These are phyloP conservation scores for Dinochytrium kinnereticum DNA, from an alignment of 371 early-diverging fungal species.

Conservation along the genomic window DNA sequence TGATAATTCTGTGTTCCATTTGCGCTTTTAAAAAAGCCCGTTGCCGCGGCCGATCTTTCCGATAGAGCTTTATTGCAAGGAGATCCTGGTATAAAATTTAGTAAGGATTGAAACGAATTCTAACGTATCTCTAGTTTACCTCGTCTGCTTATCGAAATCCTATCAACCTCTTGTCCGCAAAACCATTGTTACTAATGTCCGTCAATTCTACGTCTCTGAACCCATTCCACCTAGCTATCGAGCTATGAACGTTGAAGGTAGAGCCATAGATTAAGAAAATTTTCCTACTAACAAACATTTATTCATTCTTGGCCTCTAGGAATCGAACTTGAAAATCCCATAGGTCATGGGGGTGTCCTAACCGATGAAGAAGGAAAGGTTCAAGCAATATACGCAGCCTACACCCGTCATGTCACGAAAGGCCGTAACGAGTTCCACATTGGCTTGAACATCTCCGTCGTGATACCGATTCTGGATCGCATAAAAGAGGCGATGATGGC, in stretches of 20 bases:
- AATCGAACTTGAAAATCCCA: conserved; percentile 51
- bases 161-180: conserved; percentile 47
- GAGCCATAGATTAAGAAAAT: background rate
- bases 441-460: conserved; percentile 36
- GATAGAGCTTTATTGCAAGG: conserved; percentile 36
- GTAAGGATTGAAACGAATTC: no score
- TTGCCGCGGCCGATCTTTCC: conserved; percentile 30
- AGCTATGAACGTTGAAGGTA: conserved; percentile 48
- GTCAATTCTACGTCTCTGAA: conserved; percentile 47
- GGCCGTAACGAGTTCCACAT: conserved; percentile 45
- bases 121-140: conserved; percentile 23
- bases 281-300: background rate
- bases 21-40: conserved; percentile 21
- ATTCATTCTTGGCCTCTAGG: conserved; percentile 4
- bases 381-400: conserved; percentile 44
- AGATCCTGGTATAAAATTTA: conserved; percentile 33
- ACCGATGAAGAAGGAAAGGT: conserved; percentile 38
- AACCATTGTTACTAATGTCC: conserved; percentile 50
- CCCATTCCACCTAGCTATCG: conserved; percentile 46
- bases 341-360: conserved; percentile 46
- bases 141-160: conserved; percentile 45
- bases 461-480: conserved; percentile 33
- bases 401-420: conserved; percentile 45
- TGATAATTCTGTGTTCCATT: background rate
- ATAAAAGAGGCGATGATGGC: conserved; percentile 7